Base-by-base conservation (phyloP, 1,284 basidiomycete genomes). In the Cryptococcus wingfieldii region DNA sequence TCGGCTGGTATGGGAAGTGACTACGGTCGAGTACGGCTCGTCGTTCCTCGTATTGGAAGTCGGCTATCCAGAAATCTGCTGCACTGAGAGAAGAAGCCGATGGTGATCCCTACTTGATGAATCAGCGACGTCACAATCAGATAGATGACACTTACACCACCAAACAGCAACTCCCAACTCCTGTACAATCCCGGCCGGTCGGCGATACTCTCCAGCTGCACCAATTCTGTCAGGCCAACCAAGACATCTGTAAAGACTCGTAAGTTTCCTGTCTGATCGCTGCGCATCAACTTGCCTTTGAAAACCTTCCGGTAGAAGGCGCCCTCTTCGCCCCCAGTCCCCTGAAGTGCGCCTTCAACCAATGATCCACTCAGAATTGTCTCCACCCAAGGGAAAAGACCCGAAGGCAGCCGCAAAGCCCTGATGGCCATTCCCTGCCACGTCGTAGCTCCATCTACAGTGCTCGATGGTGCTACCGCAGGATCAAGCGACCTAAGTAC, bases 1-100 rank as follows among this genome's bases (percentile, higher is more conserved):
- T 50, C 2, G 67, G 60, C 5, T 70, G 56, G 16, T 54, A 63
- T 0, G 74, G 74, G 51, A 64, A 76, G 13, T 55, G 59, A 23
- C 68, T 63, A 18, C 65, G 51, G 47, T 70, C 66, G 16, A 76
- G 67, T 16, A 71, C 54, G 1, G 69, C 64, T 12, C 68, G 66
- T 12, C 74, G 68, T 39, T 62, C 59, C 4, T 65, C 60, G 45
- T 63, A 60, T 7, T 60, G 60, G 47, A 55, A 67, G 56, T 76
- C 74, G 38, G 60, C 63, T 10, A 58, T 53, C 74, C 74, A 76
- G 56, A 66, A 76, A 51, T 73, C 71, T n/a, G 62, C 60, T 8
- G 63, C 60, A 10, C 74, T 47, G 5, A 63, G 60, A 3, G 63
- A 61, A 3, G 70, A 68, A 0, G 64, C 64, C 13, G 58, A 57